These are phyloP conservation scores for Daldinia bambusicola DNA, from an alignment of 495 filamentous ascomycete genomes.

Conservation along the genomic window DNA sequence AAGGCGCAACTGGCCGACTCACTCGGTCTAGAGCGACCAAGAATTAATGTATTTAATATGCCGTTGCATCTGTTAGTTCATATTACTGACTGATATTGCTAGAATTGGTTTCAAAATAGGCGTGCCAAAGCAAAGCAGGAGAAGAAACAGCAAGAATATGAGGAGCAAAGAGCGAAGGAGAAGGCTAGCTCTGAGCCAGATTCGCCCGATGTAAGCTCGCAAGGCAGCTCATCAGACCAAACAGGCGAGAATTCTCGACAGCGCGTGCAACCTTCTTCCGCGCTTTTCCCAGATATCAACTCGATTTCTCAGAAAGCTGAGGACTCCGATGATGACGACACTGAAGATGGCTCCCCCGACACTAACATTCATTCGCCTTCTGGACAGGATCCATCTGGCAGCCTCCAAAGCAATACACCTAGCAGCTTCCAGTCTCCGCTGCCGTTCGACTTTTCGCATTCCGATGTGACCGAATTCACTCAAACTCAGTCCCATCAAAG, in stretches of 20 bases:
- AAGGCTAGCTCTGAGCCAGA: slow-evolving; percentile 56
- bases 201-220: slow-evolving; percentile 47
- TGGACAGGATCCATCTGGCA: slow-evolving; percentile 9
- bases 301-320: slow-evolving; percentile 32
- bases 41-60: slow-evolving; percentile 74
- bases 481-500: slow-evolving; percentile 11
- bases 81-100: slow-evolving; percentile 46
- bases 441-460: slow-evolving; percentile 15
- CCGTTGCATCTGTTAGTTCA: neutral
- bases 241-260: slow-evolving; percentile 48
- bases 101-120: slow-evolving; percentile 96
- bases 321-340: slow-evolving; percentile 39
- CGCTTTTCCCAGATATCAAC: slow-evolving; percentile 46
- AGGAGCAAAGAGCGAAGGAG: slow-evolving; percentile 64
- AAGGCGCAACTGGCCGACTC: slow-evolving; percentile 79
- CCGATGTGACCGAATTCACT: slow-evolving; percentile 2
- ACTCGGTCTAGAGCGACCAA: slow-evolving; percentile 76
- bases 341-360: slow-evolving; percentile 24
- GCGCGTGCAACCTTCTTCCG: slow-evolving; percentile 51
- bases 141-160: slow-evolving; percentile 74
- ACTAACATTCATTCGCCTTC: slow-evolving; percentile 20
- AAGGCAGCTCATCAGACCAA: slow-evolving; percentile 41
- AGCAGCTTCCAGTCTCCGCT: slow-evolving; percentile 25
- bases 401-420: slow-evolving; percentile 1
- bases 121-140: slow-evolving; percentile 85